phyloP scores from a whole-genome alignment of 768 basidiomycete species.

The Xerocomellus intermedius region DNA sequence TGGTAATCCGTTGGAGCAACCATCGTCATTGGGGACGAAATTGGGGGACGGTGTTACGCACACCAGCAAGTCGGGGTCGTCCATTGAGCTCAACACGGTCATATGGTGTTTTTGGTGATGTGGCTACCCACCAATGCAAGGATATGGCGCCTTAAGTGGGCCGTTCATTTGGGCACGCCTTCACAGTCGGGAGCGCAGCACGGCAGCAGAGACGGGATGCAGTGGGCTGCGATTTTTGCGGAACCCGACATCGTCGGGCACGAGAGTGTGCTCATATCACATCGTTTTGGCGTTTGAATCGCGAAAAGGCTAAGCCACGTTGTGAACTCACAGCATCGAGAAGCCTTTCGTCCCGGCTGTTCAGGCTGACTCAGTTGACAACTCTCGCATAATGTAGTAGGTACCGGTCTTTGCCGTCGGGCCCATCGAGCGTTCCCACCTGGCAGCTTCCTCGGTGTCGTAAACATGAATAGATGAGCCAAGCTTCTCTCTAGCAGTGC shows the following conservation, averaged over 20 bases:
- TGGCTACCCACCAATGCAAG: neutral
- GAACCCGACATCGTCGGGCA: neutral
- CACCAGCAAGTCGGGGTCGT: neutral
- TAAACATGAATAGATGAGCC: constrained; percentile 6
- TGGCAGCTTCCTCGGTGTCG: constrained; percentile 14
- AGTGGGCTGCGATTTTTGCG: neutral
- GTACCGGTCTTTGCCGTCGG: neutral
- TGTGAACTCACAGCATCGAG: constrained; percentile 2
- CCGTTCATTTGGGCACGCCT: neutral
- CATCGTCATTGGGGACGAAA: neutral
- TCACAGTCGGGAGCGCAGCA: neutral
- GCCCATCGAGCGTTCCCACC: neutral
- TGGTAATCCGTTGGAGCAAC: neutral
- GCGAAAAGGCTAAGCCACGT: constrained; percentile 28
- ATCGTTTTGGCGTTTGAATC: neutral
- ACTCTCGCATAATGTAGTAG: neutral
- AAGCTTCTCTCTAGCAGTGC: constrained; percentile 13
- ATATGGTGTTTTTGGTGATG: neutral
- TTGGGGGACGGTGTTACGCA: neutral
- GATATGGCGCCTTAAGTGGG: neutral
- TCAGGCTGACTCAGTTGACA: neutral
- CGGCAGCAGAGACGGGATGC: neutral
- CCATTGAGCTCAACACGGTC: neutral
- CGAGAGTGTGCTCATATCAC: neutral
- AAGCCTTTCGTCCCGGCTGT: neutral